Percentiles rank a stretch among this genome's conserved stretches.
Conservation (phyloP, 768 basidiomycete genomes). For the Boletus fagicola region DNA sequence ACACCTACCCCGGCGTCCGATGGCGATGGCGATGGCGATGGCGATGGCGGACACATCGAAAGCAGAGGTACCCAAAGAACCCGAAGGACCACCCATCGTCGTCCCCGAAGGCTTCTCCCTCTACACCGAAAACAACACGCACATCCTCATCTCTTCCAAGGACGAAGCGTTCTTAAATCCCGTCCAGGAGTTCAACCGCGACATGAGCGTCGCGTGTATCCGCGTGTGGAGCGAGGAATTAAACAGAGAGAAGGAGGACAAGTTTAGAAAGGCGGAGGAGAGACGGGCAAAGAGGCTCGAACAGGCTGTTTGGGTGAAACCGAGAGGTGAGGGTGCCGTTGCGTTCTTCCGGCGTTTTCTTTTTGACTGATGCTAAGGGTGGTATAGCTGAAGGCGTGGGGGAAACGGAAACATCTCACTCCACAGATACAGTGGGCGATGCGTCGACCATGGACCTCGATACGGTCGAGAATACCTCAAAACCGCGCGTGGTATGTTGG, state of each 20-base stretch:
- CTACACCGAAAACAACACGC: conserved; percentile 78
- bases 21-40: conserved; percentile 10
- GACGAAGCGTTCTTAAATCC: conserved; percentile 95
- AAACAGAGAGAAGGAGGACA: conserved; percentile 59
- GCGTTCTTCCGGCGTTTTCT: not conserved
- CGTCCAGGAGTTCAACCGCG: conserved; percentile 97
- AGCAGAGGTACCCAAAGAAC: not conserved
- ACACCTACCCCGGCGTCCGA: not conserved
- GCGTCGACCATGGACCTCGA: conserved; percentile 1
- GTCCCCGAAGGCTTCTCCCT: conserved; percentile 76
- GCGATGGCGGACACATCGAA: conserved; percentile 1
- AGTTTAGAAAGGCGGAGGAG: conserved; percentile 55
- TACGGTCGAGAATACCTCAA: conserved; percentile 3
- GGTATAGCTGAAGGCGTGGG: conserved; percentile 3
- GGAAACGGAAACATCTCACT: not conserved
- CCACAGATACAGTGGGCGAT: not conserved
- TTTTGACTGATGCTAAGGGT: conserved; percentile 2
- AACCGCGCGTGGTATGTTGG: conserved; percentile 25
- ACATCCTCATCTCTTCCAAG: conserved; percentile 49
- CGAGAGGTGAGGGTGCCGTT: conserved; percentile 40
- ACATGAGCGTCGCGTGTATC: conserved; percentile 89
- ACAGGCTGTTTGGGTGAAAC: conserved; percentile 41
- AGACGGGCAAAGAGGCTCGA: conserved; percentile 40
- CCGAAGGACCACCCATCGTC: conserved; percentile 25
- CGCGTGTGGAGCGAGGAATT: conserved; percentile 80